Percentiles rank a stretch among this genome's conserved stretches.
These are phyloP conservation scores for Gynandropsis gynandra DNA, from an alignment of 345 rosid species.

Conservation along the genomic window DNA sequence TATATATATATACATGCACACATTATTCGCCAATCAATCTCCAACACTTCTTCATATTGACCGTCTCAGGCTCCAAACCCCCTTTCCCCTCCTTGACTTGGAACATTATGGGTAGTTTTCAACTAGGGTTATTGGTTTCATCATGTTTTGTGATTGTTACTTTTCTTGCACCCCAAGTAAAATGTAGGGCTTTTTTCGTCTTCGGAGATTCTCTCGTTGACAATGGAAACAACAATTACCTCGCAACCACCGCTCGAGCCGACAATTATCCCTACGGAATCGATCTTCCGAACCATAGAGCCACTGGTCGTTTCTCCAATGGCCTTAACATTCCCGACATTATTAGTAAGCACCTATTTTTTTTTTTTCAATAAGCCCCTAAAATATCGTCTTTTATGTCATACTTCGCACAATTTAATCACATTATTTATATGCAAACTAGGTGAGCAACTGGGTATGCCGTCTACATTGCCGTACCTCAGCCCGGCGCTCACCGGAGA, in stretches of 20 bases:
- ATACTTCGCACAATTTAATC: background rate
- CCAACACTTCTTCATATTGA: background rate
- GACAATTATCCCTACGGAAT: slow-evolving; percentile 72
- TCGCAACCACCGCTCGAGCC: slow-evolving; percentile 74
- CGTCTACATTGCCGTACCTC: slow-evolving; percentile 67
- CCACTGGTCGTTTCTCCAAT: slow-evolving; percentile 85
- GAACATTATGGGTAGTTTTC: slow-evolving; percentile 5
- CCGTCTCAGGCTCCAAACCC: background rate
- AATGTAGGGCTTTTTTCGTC: slow-evolving; percentile 59
- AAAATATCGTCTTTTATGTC: background rate
- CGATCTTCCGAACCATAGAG: slow-evolving; percentile 55
- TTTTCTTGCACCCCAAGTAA: slow-evolving; percentile 27
- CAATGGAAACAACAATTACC: slow-evolving; percentile 81
- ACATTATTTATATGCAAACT: background rate
- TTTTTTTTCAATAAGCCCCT: background rate
- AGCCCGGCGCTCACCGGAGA: slow-evolving; percentile 58
- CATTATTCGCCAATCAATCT: slow-evolving; percentile 8
- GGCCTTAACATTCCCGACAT: slow-evolving; percentile 84
- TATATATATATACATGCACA: slow-evolving; percentile 24
- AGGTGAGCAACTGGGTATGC: slow-evolving; percentile 65
- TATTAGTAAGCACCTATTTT: slow-evolving; percentile 37
- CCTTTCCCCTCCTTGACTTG: slow-evolving; percentile 8
- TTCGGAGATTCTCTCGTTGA: slow-evolving; percentile 85
- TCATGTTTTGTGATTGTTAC: slow-evolving; percentile 17
- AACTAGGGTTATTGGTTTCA: slow-evolving; percentile 19